Base-by-base conservation (phyloP, 1,284 basidiomycete genomes). In the Trichosporon ovoides region DNA sequence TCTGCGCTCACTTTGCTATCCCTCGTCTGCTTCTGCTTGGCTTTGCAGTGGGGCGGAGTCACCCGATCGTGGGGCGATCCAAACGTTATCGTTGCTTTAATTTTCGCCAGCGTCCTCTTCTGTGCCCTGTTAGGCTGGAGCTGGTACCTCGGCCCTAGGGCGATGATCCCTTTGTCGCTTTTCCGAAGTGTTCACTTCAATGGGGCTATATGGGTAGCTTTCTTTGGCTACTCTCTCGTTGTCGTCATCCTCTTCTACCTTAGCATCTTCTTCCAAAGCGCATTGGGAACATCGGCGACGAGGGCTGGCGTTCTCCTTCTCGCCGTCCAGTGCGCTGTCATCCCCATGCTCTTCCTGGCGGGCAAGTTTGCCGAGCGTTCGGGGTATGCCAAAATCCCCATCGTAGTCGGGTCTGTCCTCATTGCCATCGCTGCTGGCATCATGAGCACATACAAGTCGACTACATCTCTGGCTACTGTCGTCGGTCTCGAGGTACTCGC, bases 221-320 rank as follows among this genome's bases (percentile, higher is more conserved):
- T 68, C 52, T 52, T 64, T 20, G 61, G 58, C 9, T 69, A 62
- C 35, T 65, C 65, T 2, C 52, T 60, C 1, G 59, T 64, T 3
- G 68, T 69, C 28, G 52, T 60, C 24, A 55, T 60, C 16, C 54
- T 66, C 16, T 69, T 68, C 62, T 69, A 66, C 55, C 56, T 69
- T 12, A 58, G 60, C 12, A 38, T 69, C 12, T 67, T 57, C 48
- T 68, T 66, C 53, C 65, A 69, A 50, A 65, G 66, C 11, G 54
- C 68, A 38, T 60, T 61, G 51, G 37, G 64, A 19, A 64, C 66
- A 24, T 59, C 64, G 12, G 64, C 67, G 3, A 62, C 60, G 1
- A 48, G 58, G 28, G 62, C 66, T 6, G 67, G 67, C 11, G 60
- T 67, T 5, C 51, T 67, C 13, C 62, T 69, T 3, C 60, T 69